Evolutionary conservation across 495 filamentous ascomycete genomes (phyloP).

Genomic region (Lepraria neglecta): DNA sequence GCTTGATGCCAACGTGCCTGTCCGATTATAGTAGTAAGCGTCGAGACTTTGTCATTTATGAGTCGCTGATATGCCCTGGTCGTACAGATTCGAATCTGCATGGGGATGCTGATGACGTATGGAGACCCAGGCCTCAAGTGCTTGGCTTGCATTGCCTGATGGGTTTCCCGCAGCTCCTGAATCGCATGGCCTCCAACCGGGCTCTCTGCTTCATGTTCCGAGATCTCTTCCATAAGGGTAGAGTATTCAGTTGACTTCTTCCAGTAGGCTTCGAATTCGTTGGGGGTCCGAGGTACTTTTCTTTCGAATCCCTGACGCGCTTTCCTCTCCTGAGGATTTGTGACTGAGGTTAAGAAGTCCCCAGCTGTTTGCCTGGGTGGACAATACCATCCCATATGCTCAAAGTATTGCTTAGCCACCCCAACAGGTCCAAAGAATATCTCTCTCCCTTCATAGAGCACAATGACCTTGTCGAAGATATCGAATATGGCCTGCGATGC

Average conservation of each 20-base stretch:
- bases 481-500: slow-evolving; percentile 65
- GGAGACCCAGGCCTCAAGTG: slow-evolving; percentile 40
- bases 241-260: neutral
- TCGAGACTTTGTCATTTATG: slow-evolving; percentile 33
- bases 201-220: slow-evolving; percentile 41
- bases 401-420: slow-evolving; percentile 73
- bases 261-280: slow-evolving; percentile 46
- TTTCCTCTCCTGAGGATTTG: slow-evolving; percentile 76
- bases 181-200: slow-evolving; percentile 35
- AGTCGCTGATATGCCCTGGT: slow-evolving; percentile 46
- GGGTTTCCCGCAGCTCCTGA: slow-evolving; percentile 33
- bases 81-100: slow-evolving; percentile 46
- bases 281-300: slow-evolving; percentile 60
- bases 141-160: slow-evolving; percentile 38
- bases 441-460: slow-evolving; percentile 75
- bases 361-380: slow-evolving; percentile 79
- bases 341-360: slow-evolving; percentile 81
- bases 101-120: slow-evolving; percentile 42
- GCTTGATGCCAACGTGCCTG: slow-evolving; percentile 6
- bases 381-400: slow-evolving; percentile 71
- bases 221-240: slow-evolving; percentile 54
- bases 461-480: slow-evolving; percentile 81
- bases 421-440: slow-evolving; percentile 71
- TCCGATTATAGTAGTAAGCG: slow-evolving; percentile 26
- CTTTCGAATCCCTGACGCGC: slow-evolving; percentile 55